These are phyloP conservation scores for Hamamelis virginiana DNA, from an alignment of 164 flowering plant species.

Conservation along the genomic window DNA sequence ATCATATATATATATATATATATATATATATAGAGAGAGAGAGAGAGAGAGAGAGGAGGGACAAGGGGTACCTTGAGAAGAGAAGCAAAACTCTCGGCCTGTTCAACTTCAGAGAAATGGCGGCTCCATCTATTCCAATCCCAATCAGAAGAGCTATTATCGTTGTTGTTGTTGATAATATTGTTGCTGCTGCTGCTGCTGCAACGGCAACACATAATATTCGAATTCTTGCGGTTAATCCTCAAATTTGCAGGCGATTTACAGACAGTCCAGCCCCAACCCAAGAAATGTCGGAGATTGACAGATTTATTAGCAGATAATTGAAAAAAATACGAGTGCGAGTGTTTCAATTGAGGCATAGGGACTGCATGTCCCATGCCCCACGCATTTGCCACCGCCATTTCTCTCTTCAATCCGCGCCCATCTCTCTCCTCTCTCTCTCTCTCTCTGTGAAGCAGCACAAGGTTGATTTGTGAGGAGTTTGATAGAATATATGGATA, in stretches of 20 bases:
- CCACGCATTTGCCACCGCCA: constrained; percentile 37
- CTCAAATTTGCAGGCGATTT: constrained; percentile 4
- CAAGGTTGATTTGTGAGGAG: background rate
- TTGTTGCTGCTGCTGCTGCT: constrained; percentile 12
- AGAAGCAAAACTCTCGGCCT: constrained; percentile 72
- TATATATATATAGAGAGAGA: background rate
- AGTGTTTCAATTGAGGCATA: constrained; percentile 18
- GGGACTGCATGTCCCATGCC: constrained; percentile 28
- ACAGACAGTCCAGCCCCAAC: constrained; percentile 9
- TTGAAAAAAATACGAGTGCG: constrained; percentile 8
- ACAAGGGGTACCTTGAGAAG: constrained; percentile 63
- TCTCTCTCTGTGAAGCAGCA: background rate
- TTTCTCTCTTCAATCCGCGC: constrained; percentile 12
- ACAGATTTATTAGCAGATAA: constrained; percentile 21
- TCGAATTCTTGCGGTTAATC: constrained; percentile 13
- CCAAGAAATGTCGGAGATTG: constrained; percentile 13
- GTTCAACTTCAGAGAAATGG: constrained; percentile 81
- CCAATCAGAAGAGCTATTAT: constrained; percentile 45
- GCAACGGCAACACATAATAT: constrained; percentile 28
- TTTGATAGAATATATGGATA: constrained; percentile 13
- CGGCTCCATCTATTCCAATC: constrained; percentile 88
- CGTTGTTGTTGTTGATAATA: background rate
- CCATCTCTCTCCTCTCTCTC: background rate
- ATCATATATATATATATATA: background rate
- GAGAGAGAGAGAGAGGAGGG: background rate